A percentile compares a stretch with the other conserved stretches of the same genome.
Evolutionary conservation across 345 rosid genomes (phyloP).

Genomic region (Syzygium oleosum): DNA sequence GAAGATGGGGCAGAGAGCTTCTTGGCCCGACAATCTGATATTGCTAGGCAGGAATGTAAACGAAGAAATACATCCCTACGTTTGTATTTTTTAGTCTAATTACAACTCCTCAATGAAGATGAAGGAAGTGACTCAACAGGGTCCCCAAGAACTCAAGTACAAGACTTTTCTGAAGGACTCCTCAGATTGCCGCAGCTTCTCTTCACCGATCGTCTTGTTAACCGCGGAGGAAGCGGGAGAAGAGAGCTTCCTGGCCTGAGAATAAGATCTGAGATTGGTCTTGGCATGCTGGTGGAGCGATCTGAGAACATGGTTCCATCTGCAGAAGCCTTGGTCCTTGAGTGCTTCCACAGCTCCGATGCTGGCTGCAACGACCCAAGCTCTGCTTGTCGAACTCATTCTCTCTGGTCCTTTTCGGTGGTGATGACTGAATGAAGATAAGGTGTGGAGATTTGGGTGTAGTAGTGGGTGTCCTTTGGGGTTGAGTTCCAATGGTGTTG

Average conservation of each 20-base stretch:
- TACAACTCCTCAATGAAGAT: neutral
- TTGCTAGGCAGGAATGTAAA: neutral
- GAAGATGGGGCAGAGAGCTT: constrained; percentile 2
- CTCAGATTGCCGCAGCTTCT: constrained; percentile 9
- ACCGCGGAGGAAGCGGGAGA: neutral
- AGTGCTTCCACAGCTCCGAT: constrained; percentile 42
- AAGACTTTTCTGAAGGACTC: constrained; percentile 23
- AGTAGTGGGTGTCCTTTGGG: neutral
- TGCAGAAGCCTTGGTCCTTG: constrained; percentile 43
- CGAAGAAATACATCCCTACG: neutral
- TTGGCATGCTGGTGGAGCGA: constrained; percentile 23
- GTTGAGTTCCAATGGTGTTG: neutral
- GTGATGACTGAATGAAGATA: neutral
- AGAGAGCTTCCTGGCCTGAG: constrained; percentile 21
- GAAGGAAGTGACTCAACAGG: constrained; percentile 1
- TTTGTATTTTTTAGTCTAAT: neutral
- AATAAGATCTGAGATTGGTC: constrained; percentile 18
- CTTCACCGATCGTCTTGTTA: constrained; percentile 2
- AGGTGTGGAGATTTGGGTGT: neutral
- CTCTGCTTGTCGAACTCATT: constrained; percentile 13
- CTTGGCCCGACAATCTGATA: neutral
- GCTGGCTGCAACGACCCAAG: constrained; percentile 47
- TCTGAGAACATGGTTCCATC: constrained; percentile 36
- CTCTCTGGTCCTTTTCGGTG: neutral
- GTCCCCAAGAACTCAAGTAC: constrained; percentile 40